Evolutionary conservation across 257 asterid genomes (phyloP), one percentile per base, ranked within the genome.

Genomic region (Penstemon barbatus): DNA sequence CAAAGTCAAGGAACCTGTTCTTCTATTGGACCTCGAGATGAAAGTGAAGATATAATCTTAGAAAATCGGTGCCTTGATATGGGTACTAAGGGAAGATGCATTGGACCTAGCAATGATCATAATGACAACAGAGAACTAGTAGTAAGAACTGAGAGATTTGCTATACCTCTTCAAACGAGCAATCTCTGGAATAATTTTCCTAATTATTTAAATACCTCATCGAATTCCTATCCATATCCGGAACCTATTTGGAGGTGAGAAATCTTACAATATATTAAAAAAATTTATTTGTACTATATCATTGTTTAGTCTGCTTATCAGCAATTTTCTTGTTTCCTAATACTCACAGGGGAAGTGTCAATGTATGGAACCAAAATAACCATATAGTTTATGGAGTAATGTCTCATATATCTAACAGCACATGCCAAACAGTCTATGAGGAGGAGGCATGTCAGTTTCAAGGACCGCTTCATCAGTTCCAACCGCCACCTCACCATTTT

Each of bases 231-330:
- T 25, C 33, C 25, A 68, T 66, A 43, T 57, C 80, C 84, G 6
- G 68, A 69, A 65, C 97, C 97, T 46, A 56, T 70, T 78, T 90
- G 97, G 97, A 86, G 87, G 97, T 86, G 56, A 83, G 80, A 54
- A 80, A 74, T 54, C 46, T 77, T 55, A 55, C 57, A 5, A 5
- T 62, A 13, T 75, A 18, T 41, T 52, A 10, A 10, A 7, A 50
- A 39, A 38, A 19, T 72, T 59, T 25, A 53, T 12, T 44, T 9
- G 33, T 58, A 60, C 42, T 39, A 48, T 57, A 50, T 40, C 45
- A 9, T 63, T 66, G 61, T 18, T n/a, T 19, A 25, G 8, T 4
- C 6, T 43, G 57, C 51, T 68, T 61, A 77, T 65, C 25, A 11
- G 50, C 33, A 71, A 43, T 65, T 68, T 63, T 25, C 3, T 43